A percentile compares a stretch with the other conserved stretches of the same genome.
These are phyloP conservation scores for Globisporangium carolinianum DNA, from an alignment of 352 stramenopile species.

Conservation along the genomic window DNA sequence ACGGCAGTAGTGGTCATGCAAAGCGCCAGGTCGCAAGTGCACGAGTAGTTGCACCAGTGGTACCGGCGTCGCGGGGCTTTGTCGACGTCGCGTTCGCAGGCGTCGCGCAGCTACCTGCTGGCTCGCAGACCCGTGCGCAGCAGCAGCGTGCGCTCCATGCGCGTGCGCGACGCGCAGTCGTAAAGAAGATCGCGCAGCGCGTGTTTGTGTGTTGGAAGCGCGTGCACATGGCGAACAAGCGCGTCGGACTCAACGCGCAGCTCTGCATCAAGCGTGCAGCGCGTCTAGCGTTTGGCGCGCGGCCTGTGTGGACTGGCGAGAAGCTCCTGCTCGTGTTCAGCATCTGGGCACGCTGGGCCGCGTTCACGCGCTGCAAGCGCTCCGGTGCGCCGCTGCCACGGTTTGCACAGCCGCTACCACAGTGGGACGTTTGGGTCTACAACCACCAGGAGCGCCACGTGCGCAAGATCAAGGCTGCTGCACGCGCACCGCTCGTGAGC, in stretches of 20 bases:
- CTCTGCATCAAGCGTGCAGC: constrained; percentile 68
- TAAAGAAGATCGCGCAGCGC: constrained; percentile 63
- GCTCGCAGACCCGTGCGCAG: constrained; percentile 19
- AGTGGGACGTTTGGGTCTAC: constrained; percentile 71
- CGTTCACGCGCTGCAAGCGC: constrained; percentile 46
- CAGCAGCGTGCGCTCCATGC: constrained; percentile 32
- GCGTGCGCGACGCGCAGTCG: constrained; percentile 35
- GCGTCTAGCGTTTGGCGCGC: constrained; percentile 45
- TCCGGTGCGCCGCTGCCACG: constrained; percentile 34
- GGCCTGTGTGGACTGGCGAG: constrained; percentile 50
- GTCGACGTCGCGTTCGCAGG: constrained; percentile 48
- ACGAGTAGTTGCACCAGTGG: background rate
- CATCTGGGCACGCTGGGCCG: constrained; percentile 56
- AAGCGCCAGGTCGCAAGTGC: no score
- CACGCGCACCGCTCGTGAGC: constrained; percentile 37
- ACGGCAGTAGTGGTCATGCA: background rate
- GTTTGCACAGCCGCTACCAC: constrained; percentile 35
- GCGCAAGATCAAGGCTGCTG: constrained; percentile 54
- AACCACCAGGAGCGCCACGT: constrained; percentile 76
- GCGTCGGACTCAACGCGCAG: constrained; percentile 53
- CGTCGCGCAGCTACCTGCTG: constrained; percentile 23
- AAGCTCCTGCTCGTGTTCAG: constrained; percentile 57
- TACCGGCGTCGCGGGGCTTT: constrained; percentile 12
- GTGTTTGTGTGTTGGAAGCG: constrained; percentile 60
- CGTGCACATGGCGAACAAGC: constrained; percentile 33